Conservation (phyloP, 305 asterid species). For the Fraxinus sp. region DNA sequence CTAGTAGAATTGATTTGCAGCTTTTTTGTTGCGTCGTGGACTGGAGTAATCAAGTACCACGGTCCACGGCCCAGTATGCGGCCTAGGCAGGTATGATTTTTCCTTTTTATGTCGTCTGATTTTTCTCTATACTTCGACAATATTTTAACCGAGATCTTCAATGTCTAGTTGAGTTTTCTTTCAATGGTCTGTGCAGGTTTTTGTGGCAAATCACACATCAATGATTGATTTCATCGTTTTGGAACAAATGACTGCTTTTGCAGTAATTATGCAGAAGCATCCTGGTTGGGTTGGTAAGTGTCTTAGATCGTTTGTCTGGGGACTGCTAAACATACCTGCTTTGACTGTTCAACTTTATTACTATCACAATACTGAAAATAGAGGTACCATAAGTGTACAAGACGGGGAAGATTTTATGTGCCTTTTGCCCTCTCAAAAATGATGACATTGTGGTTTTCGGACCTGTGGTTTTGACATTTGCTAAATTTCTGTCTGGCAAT, state of each 20-base stretch:
- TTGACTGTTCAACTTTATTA: not conserved
- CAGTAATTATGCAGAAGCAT: conserved; percentile 99
- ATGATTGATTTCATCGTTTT: conserved; percentile 94
- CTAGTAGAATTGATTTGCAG: conserved; percentile 98
- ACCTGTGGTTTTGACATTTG: not conserved
- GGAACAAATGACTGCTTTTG: conserved; percentile 99
- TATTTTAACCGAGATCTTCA: not conserved
- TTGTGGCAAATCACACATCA: conserved; percentile 97
- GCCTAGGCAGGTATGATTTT: conserved; percentile 81
- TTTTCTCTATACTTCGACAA: conserved; percentile 2
- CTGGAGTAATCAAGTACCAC: conserved; percentile 97
- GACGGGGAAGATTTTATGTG: not conserved
- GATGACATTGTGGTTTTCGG: not conserved
- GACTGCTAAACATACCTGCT: conserved; percentile 4
- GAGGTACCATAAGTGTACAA: not conserved
- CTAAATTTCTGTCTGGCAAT: not conserved
- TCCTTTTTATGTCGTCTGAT: not conserved
- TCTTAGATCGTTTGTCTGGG: conserved; percentile 9
- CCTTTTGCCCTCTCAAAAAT: not conserved
- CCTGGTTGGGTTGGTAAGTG: conserved; percentile 99
- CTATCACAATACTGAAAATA: not conserved
- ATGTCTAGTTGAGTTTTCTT: conserved; percentile 14
- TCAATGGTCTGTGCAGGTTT: conserved; percentile 55
- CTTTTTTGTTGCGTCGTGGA: conserved; percentile 98
- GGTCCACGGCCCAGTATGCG: conserved; percentile 97